These are phyloP conservation scores for Volvox reticuliferus DNA, from an alignment of 139 green algal genomes.

Conservation along the genomic window DNA sequence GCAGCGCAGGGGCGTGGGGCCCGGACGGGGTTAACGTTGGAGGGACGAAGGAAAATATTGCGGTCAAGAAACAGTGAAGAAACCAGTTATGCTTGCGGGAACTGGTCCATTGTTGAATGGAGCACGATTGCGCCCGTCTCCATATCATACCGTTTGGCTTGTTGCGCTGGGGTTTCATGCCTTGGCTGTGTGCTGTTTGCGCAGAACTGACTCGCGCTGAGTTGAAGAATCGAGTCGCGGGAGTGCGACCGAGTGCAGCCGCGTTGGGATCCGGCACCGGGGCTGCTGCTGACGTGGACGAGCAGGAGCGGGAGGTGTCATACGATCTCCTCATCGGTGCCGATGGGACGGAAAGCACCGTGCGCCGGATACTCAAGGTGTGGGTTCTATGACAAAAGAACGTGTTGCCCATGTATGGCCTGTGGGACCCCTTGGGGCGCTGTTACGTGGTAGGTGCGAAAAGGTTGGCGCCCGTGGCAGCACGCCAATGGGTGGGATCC, in stretches of 20 bases:
- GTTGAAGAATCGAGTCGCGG: slow-evolving; percentile 34
- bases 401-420: too few relatives aligned
- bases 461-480: too few relatives aligned
- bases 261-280: background rate
- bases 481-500: too few relatives aligned
- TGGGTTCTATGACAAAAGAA: background rate
- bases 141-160: background rate
- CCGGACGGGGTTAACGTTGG: background rate
- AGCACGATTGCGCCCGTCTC: too few relatives aligned
- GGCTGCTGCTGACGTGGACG: background rate
- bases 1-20: background rate
- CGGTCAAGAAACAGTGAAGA: too few relatives aligned
- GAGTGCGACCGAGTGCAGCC: background rate
- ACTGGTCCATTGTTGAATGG: too few relatives aligned
- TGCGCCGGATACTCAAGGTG: slow-evolving; percentile 38
- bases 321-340: slow-evolving; percentile 48
- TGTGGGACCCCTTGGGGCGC: too few relatives aligned
- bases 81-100: too few relatives aligned
- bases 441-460: too few relatives aligned
- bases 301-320: slow-evolving; percentile 14
- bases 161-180: background rate
- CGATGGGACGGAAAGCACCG: slow-evolving; percentile 41
- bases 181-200: background rate
- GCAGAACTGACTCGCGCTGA: slow-evolving; percentile 28
- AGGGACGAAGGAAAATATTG: too few relatives aligned